Conservation (phyloP, 2,329 filamentous ascomycete genomes). For the Exophiala oligosperma region DNA sequence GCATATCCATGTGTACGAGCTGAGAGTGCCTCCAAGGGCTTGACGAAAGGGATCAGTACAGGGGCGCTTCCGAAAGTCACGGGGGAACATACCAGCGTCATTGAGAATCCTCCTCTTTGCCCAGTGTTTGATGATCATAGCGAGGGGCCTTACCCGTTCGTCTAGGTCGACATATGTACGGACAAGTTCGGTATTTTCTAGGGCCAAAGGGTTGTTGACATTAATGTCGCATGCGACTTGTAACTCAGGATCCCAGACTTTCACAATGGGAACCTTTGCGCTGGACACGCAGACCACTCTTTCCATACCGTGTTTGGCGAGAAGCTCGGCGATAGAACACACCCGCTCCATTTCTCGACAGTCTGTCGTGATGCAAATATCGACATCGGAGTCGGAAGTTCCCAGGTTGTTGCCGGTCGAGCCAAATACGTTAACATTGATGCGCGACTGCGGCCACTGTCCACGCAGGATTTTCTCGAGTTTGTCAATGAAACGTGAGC, state of each 20-base stretch:
- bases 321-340: slow-evolving; percentile 82
- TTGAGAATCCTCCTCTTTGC: slow-evolving; percentile 90
- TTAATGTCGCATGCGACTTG: slow-evolving; percentile 94
- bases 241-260: slow-evolving; percentile 95
- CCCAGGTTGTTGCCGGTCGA: slow-evolving; percentile 94
- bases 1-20: slow-evolving; percentile 99
- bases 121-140: slow-evolving; percentile 98
- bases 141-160: slow-evolving; percentile 82
- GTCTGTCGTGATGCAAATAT: slow-evolving; percentile 93
- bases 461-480: slow-evolving; percentile 84
- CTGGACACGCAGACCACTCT: slow-evolving; percentile 91
- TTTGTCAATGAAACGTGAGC: slow-evolving; percentile 77
- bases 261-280: slow-evolving; percentile 97
- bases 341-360: slow-evolving; percentile 86
- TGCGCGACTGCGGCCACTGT: slow-evolving; percentile 88
- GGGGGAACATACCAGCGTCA: slow-evolving; percentile 74
- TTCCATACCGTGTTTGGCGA: slow-evolving; percentile 91
- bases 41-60: slow-evolving; percentile 21
- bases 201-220: slow-evolving; percentile 91
- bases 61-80: slow-evolving; percentile 24
- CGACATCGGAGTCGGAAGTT: slow-evolving; percentile 95
- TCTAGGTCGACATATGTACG: slow-evolving; percentile 95
- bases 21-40: slow-evolving; percentile 92
- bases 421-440: slow-evolving; percentile 92
- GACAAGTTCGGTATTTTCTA: slow-evolving; percentile 98